These are phyloP conservation scores for Triglochin maritima DNA, from an alignment of 106 monocot species.

Conservation along the genomic window DNA sequence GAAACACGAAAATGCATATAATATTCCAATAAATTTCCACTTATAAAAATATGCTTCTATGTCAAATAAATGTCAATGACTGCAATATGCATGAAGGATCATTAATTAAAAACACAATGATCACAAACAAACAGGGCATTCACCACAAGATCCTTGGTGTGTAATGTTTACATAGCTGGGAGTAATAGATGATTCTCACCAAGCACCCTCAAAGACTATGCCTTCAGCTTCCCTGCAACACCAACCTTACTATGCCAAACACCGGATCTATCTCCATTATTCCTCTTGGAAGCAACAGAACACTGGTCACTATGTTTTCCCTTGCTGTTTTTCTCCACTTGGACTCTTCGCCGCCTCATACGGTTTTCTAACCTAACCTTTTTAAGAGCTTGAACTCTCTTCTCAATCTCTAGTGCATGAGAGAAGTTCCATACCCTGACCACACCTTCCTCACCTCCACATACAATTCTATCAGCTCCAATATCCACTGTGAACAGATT, in stretches of 20 bases:
- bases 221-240: slow-evolving; percentile 32
- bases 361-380: slow-evolving; percentile 53
- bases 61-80: too few species aligned
- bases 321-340: slow-evolving; percentile 48
- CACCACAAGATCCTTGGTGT: background rate
- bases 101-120: too few species aligned
- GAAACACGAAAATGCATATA: too few species aligned
- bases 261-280: slow-evolving; percentile 32
- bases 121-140: background rate
- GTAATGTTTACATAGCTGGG: too few species aligned
- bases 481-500: slow-evolving; percentile 48
- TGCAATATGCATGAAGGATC: too few species aligned
- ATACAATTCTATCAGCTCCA: slow-evolving; percentile 65
- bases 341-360: slow-evolving; percentile 58
- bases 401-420: slow-evolving; percentile 62
- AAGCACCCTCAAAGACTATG: slow-evolving; percentile 9
- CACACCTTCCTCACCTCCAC: slow-evolving; percentile 60
- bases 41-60: too few species aligned
- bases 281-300: slow-evolving; percentile 38
- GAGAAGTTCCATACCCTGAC: slow-evolving; percentile 82
- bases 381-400: slow-evolving; percentile 40
- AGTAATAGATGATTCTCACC: too few species aligned
- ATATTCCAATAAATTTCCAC: too few species aligned
- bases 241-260: slow-evolving; percentile 46
- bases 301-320: slow-evolving; percentile 36